Evolutionary conservation across 257 asterid species (phyloP), one percentile per base, ranked within the genome.

Genomic region (Plantago ovata): DNA sequence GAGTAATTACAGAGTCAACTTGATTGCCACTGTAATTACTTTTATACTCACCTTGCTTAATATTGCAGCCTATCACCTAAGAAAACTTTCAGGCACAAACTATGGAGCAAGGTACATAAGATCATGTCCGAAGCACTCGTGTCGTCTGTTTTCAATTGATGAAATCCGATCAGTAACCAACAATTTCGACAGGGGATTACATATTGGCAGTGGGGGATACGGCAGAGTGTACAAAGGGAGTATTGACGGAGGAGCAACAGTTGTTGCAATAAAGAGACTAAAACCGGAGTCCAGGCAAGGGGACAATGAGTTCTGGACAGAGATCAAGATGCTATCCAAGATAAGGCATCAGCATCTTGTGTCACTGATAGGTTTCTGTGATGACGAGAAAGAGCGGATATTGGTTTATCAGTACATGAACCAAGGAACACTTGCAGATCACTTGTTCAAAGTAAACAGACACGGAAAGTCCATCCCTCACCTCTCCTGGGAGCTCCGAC

Each of bases 151-250:
- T 55, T 79, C 87, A n/a, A 61, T 86, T 51, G 76, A 71, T 23
- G 92, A 83, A 70, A 79, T 86, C 57, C 71, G 60, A 47, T 63
- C 63, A 22, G 41, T 84, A 43, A 86, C 92, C 56, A 65, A 77
- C 66, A 47, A 71, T 57, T 86, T 86, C 59, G 67, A 70, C 59
- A 70, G 73, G 53, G 64, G 60, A 46, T 61, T 75, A 50, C 64
- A 72, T 32, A 86, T 86, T 11, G 92, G 95, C 13, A 77, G 79
- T 20, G 95, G 87, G 52, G 95, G 95, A 52, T 79, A 80, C 39
- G 95, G 92, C n/a, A 68, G 61, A 56, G 95, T 83, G 54, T 85
- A 79, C 15, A 85, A 71, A 73, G 87, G 95, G 55, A 61, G 40
- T 22, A 76, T 85, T 18, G 83, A 82, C 33, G 54, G 56, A n/a